A percentile compares a stretch with the other conserved stretches of the same genome.
Evolutionary conservation across 768 basidiomycete genomes (phyloP).

Genomic region (Rhodotorula toruloides): DNA sequence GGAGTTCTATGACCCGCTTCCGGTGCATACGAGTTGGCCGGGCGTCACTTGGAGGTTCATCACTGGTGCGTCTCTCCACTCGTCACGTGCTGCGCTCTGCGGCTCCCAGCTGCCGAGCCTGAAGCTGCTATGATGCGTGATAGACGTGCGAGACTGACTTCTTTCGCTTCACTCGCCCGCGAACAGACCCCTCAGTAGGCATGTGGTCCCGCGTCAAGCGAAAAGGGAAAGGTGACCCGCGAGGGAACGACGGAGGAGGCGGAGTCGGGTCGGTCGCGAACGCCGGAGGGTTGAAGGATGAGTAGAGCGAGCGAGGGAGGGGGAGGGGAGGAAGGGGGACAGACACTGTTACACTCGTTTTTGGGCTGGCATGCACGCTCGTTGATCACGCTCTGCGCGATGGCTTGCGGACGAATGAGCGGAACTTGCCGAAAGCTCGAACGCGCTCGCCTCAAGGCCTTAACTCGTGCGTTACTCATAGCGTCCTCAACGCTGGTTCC

Average conservation of each 20-base stretch:
- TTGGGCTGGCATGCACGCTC: too few relatives aligned
- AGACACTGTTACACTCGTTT: too few relatives aligned
- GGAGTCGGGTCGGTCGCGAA: constrained; percentile 4
- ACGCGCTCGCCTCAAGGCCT: too few relatives aligned
- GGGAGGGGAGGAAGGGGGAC: not conserved
- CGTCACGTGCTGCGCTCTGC: not conserved
- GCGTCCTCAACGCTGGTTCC: too few relatives aligned
- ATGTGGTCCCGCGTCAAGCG: constrained; percentile 35
- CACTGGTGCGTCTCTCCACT: constrained; percentile 45
- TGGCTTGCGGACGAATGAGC: too few relatives aligned
- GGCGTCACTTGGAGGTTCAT: constrained; percentile 95
- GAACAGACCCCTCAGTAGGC: constrained; percentile 21
- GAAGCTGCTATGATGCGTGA: too few relatives aligned
- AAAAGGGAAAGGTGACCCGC: not conserved
- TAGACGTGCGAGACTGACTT: too few relatives aligned
- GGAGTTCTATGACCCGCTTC: constrained; percentile 84
- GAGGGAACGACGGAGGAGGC: constrained; percentile 24
- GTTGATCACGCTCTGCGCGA: too few relatives aligned
- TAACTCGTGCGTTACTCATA: too few relatives aligned
- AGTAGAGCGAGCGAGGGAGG: not conserved
- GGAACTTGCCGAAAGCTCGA: too few relatives aligned
- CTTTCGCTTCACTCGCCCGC: not conserved
- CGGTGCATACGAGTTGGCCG: constrained; percentile 85
- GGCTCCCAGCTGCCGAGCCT: too few relatives aligned
- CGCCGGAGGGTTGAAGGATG: constrained; percentile 35